Base-by-base conservation (phyloP, 345 rosid genomes). In the Hypericum androsaemum region DNA sequence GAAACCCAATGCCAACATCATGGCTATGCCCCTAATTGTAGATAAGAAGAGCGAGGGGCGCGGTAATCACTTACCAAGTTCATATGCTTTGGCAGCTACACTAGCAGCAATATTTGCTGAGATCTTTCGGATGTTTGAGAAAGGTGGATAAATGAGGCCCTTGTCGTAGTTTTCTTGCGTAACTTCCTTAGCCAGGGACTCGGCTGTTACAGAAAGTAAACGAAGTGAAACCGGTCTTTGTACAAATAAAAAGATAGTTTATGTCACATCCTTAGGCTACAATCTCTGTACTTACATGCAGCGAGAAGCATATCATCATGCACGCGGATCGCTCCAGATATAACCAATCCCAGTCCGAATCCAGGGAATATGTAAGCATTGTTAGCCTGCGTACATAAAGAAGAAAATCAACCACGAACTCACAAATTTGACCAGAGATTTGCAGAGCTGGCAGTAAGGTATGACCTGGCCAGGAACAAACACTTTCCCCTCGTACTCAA, bases 351-450 rank as follows among this genome's bases (percentile, higher is more conserved):
- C 71, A 88, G 79, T 56, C 98, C 98, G 14, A 92, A 70, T 43
- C 95, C 98, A 0, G 95, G 97, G 78, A 92, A 92, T 44, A 92
- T 78, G 73, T 88, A 92, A 28, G 95, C 89, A 72, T 92, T 92
- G 77, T 92, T 92, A 68, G 89, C 95, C 95, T 92, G 79, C 64
- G 56, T 43, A 56, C 53, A 53, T 5, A 17, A 32, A 17, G 35
- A 47, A 9, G 32, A 8, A 40, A 8, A 41, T 12, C 41, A 10
- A 53, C 43, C 39, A 36, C 37, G 10, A 35, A 4, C 32, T 4
- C 32, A 22, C 32, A 22, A 22, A 22, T 1, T 22, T 22, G 32
- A 22, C 32, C 32, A 22, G 32, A 22, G 1, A 22, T 22, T 1
- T 22, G 32, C 32, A 22, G 32, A 22, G 32, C 32, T 22, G 32